Conservation (phyloP, 352 stramenopile genomes). For the Globisporangium orthogonon region DNA sequence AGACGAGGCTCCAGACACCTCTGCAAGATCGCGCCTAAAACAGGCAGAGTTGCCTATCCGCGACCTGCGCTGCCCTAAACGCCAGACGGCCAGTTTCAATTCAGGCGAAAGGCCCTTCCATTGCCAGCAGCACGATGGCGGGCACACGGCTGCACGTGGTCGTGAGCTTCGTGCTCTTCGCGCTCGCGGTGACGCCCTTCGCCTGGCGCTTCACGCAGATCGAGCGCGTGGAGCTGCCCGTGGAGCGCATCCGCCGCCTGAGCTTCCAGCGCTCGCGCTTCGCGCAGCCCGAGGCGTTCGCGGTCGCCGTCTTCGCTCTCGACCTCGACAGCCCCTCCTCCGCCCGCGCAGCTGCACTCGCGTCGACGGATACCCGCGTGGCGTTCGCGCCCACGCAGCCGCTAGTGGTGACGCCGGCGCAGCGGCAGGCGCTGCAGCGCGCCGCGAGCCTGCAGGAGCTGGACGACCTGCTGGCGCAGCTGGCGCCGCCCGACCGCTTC, state of each 20-base stretch:
- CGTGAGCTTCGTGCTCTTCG: constrained; percentile 65
- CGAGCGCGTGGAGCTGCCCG: constrained; percentile 48
- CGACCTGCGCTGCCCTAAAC: no score
- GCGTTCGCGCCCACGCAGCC: not conserved
- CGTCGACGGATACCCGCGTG: not conserved
- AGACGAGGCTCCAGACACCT: no score
- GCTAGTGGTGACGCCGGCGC: not conserved
- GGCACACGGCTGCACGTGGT: constrained; percentile 74
- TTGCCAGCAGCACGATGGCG: constrained; percentile 29
- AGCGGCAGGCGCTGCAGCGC: not conserved
- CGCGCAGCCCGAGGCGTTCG: constrained; percentile 11
- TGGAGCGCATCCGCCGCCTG: constrained; percentile 47
- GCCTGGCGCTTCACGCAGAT: constrained; percentile 67
- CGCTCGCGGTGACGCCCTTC: constrained; percentile 47
- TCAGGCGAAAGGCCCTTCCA: no score
- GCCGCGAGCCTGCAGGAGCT: constrained; percentile 15
- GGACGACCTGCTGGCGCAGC: constrained; percentile 22
- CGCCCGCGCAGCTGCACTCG: not conserved
- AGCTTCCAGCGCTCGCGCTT: constrained; percentile 25
- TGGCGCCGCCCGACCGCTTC: constrained; percentile 15
- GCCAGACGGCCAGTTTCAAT: no score
- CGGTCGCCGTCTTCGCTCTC: constrained; percentile 13
- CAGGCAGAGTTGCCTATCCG: no score
- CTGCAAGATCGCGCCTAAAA: no score
- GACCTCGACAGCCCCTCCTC: not conserved